phyloP scores from a whole-genome alignment of 768 basidiomycete genomes.

The Galerina sulciceps region DNA sequence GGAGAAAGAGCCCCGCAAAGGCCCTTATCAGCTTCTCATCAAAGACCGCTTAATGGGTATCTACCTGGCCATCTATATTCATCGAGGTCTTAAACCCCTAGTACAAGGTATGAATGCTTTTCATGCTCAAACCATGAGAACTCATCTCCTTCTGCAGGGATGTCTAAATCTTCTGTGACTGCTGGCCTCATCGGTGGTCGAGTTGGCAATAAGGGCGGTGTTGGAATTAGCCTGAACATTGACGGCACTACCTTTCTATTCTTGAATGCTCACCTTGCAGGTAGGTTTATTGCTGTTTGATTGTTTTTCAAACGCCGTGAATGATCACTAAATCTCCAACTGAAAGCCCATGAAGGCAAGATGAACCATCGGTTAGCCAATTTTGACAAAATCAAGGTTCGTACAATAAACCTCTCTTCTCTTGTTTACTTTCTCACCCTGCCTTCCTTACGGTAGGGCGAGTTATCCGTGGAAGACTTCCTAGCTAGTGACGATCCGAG shows the following conservation, averaged over 20 bases:
- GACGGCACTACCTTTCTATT: slow-evolving; percentile 86
- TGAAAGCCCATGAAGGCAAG: slow-evolving; percentile 75
- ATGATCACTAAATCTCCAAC: neutral
- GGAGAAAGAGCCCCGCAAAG: slow-evolving; percentile 54
- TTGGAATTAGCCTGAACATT: slow-evolving; percentile 87
- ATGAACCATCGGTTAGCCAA: slow-evolving; percentile 83
- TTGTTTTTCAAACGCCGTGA: neutral
- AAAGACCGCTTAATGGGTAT: slow-evolving; percentile 95
- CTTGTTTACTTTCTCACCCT: neutral
- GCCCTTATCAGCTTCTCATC: slow-evolving; percentile 82
- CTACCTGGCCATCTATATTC: slow-evolving; percentile 76
- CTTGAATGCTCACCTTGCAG: slow-evolving; percentile 90
- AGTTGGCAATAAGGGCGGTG: slow-evolving; percentile 91
- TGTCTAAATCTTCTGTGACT: slow-evolving; percentile 82
- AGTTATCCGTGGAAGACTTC: slow-evolving; percentile 81
- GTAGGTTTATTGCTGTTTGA: slow-evolving; percentile 36
- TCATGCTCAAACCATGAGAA: neutral
- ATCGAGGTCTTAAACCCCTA: slow-evolving; percentile 67
- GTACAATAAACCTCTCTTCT: neutral
- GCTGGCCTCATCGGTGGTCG: slow-evolving; percentile 90
- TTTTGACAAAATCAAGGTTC: slow-evolving; percentile 85
- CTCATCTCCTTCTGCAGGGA: slow-evolving; percentile 45
- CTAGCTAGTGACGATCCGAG: slow-evolving; percentile 67
- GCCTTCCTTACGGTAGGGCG: slow-evolving; percentile 48
- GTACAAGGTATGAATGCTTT: slow-evolving; percentile 53